Evolutionary conservation across 2,329 filamentous ascomycete species (phyloP), one percentile per base, ranked within the genome.

Genomic region (Ciborinia camelliae): DNA sequence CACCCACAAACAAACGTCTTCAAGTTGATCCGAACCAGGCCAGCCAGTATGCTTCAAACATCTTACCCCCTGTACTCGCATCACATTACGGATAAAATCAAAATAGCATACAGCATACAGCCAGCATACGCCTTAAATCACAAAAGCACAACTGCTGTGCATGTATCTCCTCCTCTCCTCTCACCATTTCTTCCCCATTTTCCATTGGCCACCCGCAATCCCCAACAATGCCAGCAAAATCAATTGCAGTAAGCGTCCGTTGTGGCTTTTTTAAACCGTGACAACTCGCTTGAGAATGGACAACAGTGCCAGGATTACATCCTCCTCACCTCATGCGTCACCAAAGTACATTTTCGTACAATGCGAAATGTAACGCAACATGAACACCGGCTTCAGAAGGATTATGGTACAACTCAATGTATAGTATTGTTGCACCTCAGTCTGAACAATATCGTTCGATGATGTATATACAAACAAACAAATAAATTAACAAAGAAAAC

Each of bases 171-270:
- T 45, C 39, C 14, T 6, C 14, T 6, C 10, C 4, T 23, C 54
- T 41, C n/a, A 12, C 23, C 23, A 41, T 20, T 20, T 15, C 23
- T 15, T 15, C 35, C 23, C n/a, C 18, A 23, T 47, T 35, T 45
- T 35, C 35, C 35, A 58, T 59, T 54, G 51, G 52, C 15, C 15
- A 47, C 30, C 35, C 30, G 20, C 23, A 15, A 35, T 55, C 52
- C 18, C n/a, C 37, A 45, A 35, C 5, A 23, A 55, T 62, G n/a
- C 50, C 28, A 14, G 60, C 39, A 32, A 55, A 47, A 7, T 12
- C 39, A 18, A 62, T 28, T 45, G 37, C 37, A 63, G 51, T 63
- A 39, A 63, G 61, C 51, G 51, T 57, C 51, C 41, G 30, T 55
- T 57, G 41, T 28, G 14, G 30, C 39, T 26, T 47, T 32, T 45